phyloP scores from a whole-genome alignment of 148 eudicot species.

The Spergularia marina region DNA sequence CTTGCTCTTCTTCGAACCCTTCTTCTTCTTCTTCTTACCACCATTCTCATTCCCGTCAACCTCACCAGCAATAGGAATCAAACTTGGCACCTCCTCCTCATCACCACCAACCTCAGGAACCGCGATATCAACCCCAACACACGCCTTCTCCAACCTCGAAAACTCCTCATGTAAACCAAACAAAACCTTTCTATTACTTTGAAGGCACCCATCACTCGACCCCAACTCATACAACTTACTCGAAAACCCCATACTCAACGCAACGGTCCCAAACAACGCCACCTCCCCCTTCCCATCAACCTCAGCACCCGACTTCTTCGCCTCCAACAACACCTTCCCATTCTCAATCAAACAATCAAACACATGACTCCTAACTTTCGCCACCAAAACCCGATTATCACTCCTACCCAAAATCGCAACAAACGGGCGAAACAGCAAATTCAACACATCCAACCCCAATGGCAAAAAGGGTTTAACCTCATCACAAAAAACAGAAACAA shows the following conservation, averaged over 20 bases:
- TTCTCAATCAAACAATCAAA: slow-evolving; percentile 54
- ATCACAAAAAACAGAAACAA: slow-evolving; percentile 64
- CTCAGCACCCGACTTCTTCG: slow-evolving; percentile 39
- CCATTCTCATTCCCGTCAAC: slow-evolving; percentile 10
- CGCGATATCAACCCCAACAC: slow-evolving; percentile 45
- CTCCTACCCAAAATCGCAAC: slow-evolving; percentile 42
- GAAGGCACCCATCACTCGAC: slow-evolving; percentile 59
- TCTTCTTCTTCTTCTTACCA: slow-evolving; percentile 16
- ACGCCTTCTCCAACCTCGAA: slow-evolving; percentile 63
- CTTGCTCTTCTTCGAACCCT: slow-evolving; percentile 11
- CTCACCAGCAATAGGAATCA: slow-evolving; percentile 44
- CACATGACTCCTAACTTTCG: slow-evolving; percentile 58
- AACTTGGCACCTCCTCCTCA: slow-evolving; percentile 46
- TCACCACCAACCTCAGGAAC: slow-evolving; percentile 42
- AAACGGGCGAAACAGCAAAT: slow-evolving; percentile 54
- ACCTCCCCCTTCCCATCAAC: slow-evolving; percentile 37
- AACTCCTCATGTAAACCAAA: slow-evolving; percentile 68
- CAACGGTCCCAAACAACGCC: slow-evolving; percentile 49
- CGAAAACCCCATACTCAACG: slow-evolving; percentile 53
- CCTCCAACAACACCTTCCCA: slow-evolving; percentile 51
- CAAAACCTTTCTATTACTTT: slow-evolving; percentile 80
- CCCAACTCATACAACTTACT: slow-evolving; percentile 59
- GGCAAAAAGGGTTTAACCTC: slow-evolving; percentile 73
- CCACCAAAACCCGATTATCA: slow-evolving; percentile 62
- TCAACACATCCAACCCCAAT: slow-evolving; percentile 45